Percentiles rank a stretch among this genome's conserved stretches.
Evolutionary conservation across 148 eudicot genomes (phyloP).

Genomic region (Rhododendron williamsianum): DNA sequence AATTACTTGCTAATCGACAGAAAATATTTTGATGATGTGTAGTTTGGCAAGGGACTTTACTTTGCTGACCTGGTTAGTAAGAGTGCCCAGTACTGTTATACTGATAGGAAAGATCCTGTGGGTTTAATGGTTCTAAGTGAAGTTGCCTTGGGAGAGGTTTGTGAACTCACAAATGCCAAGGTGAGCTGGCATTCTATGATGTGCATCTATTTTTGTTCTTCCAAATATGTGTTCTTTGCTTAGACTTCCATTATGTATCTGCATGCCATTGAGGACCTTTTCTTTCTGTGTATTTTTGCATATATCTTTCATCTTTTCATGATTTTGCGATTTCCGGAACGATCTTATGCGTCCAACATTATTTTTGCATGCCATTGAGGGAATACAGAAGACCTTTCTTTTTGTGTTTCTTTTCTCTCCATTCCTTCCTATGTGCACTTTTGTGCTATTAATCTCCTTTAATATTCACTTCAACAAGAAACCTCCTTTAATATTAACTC

Average conservation of each 20-base stretch:
- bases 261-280: background rate
- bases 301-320: background rate
- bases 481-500: background rate
- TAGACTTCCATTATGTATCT: background rate
- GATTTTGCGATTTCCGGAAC: background rate
- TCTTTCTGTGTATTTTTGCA: background rate
- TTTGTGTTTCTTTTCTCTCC: background rate
- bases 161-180: constrained; percentile 77
- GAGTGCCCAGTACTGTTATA: constrained; percentile 96
- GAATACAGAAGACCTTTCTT: background rate
- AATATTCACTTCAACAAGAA: background rate
- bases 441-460: background rate
- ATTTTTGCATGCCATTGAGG: background rate
- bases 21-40: constrained; percentile 18
- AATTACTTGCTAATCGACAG: background rate
- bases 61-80: constrained; percentile 99
- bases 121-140: constrained; percentile 97
- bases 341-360: background rate
- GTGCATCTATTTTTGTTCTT: background rate
- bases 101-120: constrained; percentile 78
- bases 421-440: background rate
- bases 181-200: constrained; percentile 27
- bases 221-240: background rate
- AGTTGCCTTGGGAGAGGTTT: constrained; percentile 86
- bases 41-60: constrained; percentile 98